Evolutionary conservation across 352 stramenopile species (phyloP), one percentile per base, ranked within the genome.

Genomic region (Pythium vanterpoolii): DNA sequence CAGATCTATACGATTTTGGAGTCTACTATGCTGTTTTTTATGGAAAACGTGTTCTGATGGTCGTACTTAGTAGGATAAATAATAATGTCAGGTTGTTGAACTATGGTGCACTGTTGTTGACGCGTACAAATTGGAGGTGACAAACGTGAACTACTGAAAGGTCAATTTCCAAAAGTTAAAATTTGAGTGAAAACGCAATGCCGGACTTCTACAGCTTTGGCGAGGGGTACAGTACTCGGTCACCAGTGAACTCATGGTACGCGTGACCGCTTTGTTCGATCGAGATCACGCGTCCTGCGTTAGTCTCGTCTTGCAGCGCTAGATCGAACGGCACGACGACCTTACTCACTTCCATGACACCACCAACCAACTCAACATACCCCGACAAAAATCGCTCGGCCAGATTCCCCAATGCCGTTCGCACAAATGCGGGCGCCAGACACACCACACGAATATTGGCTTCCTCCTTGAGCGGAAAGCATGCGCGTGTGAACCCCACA

Each of bases 361-460:
- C 59, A 13, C 76, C 77, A 66, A 84, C 77, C 52, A 72, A 68
- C 43, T 71, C 69, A 40, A 68, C 86, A 49, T 82, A 77, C 56
- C 78, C 45, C 0, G 68, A 67, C 36, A 86, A 55, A 5, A 64
- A 66, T 24, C 65, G 60, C 11, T 62, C 33, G 5, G 79, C 80
- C 1, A 51, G 18, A 28, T 58, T 70, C 11, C 83, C 83, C 77
- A 90, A 87, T 8, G 63, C 62, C 0, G 83, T 93, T 51, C 89
- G 64, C 0, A 79, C 69, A 24, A 90, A 93, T 36, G 62, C 75
- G n/a, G 80, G 83, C 30, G 75, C 84, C 49, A 93, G 66, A 36
- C 75, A 79, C 45, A 89, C 83, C 24, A 76, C 74, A 42, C 83
- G 83, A 30, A 93, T 76, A 61, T 87, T 89, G 64, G 78, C 63